Conservation (phyloP, 352 stramenopile species). For the Globisporangium perplexum region DNA sequence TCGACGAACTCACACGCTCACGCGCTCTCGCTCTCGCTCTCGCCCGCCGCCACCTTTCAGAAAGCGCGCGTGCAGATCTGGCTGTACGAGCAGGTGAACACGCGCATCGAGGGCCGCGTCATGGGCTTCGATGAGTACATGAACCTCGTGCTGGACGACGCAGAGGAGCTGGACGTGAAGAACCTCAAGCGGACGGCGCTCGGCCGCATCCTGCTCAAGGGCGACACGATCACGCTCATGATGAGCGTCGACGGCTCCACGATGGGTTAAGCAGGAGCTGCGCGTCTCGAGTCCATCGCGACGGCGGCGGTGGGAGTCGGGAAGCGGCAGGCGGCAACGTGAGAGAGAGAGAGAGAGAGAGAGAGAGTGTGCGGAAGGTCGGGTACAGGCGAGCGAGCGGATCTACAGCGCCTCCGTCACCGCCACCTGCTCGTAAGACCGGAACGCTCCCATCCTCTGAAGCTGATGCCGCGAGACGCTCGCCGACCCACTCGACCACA, state of each 20-base stretch:
- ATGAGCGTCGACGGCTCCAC: slow-evolving; percentile 70
- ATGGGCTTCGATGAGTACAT: slow-evolving; percentile 99
- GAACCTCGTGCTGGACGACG: slow-evolving; percentile 99
- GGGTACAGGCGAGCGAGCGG: too few relatives aligned
- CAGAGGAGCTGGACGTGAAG: slow-evolving; percentile 95
- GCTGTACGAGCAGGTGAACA: slow-evolving; percentile 99
- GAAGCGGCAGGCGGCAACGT: background rate
- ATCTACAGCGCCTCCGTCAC: too few relatives aligned
- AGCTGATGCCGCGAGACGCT: too few relatives aligned
- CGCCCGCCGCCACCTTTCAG: slow-evolving; percentile 21
- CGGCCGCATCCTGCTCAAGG: slow-evolving; percentile 98
- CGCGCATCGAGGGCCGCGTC: slow-evolving; percentile 98
- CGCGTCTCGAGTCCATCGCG: too few relatives aligned
- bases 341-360: too few relatives aligned
- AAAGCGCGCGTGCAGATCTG: slow-evolving; percentile 98
- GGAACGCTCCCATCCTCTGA: too few relatives aligned
- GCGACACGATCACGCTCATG: slow-evolving; percentile 99
- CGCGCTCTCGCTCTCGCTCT: background rate
- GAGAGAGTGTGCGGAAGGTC: too few relatives aligned
- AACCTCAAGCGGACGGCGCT: slow-evolving; percentile 92
- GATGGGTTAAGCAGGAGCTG: background rate
- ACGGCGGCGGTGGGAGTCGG: background rate
- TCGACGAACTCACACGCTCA: background rate
- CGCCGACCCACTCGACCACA: too few relatives aligned
- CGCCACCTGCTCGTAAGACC: too few relatives aligned